Evolutionary conservation across 495 filamentous ascomycete species (phyloP).

Genomic region (Podospora bellae-mahoneyi): DNA sequence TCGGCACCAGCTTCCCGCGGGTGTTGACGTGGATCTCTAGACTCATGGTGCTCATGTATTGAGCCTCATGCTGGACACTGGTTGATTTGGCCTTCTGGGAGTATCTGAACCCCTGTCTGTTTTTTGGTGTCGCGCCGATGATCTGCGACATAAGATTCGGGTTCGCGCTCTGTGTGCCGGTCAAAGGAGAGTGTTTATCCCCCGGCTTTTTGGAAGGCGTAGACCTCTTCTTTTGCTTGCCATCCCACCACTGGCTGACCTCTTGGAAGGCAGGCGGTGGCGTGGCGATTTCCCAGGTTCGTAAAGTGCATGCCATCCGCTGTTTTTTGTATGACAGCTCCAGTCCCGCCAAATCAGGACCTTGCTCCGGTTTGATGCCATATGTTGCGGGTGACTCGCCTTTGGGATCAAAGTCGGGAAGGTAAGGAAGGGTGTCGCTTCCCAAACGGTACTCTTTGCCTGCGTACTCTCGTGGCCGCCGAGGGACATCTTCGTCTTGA

Average conservation of each 20-base stretch:
- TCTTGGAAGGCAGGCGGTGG: conserved; percentile 68
- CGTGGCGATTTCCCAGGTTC: conserved; percentile 62
- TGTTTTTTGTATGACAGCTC: conserved; percentile 48
- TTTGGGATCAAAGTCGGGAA: conserved; percentile 73
- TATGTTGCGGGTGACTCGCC: conserved; percentile 54
- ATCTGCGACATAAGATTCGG: conserved; percentile 69
- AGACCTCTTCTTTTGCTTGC: conserved; percentile 28
- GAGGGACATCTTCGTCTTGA: conserved; percentile 80
- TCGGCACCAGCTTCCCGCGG: conserved; percentile 70
- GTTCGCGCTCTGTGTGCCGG: not conserved
- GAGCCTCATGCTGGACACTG: conserved; percentile 77
- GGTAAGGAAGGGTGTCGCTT: conserved; percentile 68
- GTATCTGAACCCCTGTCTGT: conserved; percentile 79
- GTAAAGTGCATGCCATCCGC: conserved; percentile 51
- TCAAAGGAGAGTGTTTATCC: not conserved
- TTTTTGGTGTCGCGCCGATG: conserved; percentile 82
- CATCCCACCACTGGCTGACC: conserved; percentile 64
- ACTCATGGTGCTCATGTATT: conserved; percentile 97
- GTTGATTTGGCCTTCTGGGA: conserved; percentile 73
- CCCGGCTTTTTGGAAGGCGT: conserved; percentile 43
- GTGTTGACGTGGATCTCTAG: conserved; percentile 95
- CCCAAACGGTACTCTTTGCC: conserved; percentile 80
- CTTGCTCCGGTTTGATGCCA: conserved; percentile 47
- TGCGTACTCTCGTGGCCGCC: conserved; percentile 75
- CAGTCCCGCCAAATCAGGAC: conserved; percentile 50